These are phyloP conservation scores for Boletellus emodensis DNA, from an alignment of 768 basidiomycete genomes.

Conservation along the genomic window DNA sequence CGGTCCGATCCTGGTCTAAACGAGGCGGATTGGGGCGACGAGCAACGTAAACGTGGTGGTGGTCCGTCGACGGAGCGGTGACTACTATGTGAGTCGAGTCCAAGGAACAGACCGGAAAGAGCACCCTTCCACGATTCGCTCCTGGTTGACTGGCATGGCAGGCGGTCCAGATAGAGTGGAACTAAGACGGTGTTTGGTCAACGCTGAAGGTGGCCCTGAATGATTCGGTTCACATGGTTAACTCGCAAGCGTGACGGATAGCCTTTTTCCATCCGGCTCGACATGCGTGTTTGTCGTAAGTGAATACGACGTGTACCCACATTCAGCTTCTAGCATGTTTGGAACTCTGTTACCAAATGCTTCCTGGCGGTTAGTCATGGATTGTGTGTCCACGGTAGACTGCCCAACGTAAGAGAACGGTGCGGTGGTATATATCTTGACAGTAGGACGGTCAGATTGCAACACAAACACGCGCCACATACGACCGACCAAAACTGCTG, in stretches of 20 bases:
- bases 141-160: conserved; percentile 6
- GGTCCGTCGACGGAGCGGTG: neutral
- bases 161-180: neutral
- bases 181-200: neutral
- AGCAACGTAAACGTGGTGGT: conserved; percentile 10
- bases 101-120: neutral
- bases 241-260: neutral
- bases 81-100: neutral
- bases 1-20: neutral
- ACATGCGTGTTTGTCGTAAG: neutral
- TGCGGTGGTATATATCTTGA: too few species aligned
- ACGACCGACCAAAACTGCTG: too few species aligned
- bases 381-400: too few species aligned
- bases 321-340: neutral
- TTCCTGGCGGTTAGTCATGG: neutral
- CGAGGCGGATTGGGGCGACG: neutral
- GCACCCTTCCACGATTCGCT: neutral
- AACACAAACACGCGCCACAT: too few species aligned
- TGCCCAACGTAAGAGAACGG: too few species aligned
- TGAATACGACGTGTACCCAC: neutral
- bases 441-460: too few species aligned
- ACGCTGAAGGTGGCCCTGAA: neutral
- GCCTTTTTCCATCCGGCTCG: neutral
- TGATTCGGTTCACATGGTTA: neutral
- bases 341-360: conserved; percentile 1